Evolutionary conservation across 495 filamentous ascomycete species (phyloP).

Genomic region (Rhypophila decipiens): DNA sequence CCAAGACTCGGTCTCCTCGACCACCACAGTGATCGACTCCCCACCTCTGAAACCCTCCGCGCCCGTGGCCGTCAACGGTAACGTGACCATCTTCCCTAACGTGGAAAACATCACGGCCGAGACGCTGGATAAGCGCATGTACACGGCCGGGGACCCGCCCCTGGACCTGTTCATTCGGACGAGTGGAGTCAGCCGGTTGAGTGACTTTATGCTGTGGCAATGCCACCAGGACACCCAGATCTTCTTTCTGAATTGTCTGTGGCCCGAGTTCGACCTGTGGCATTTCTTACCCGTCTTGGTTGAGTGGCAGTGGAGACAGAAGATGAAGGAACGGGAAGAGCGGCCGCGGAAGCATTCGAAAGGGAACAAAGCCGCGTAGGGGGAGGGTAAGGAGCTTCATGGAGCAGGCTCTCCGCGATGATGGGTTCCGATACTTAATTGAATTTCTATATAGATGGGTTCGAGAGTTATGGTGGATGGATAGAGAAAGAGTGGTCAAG

Average conservation of each 20-base stretch:
- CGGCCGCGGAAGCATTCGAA: slow-evolving; percentile 24
- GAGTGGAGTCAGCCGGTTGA: slow-evolving; percentile 83
- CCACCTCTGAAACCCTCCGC: slow-evolving; percentile 40
- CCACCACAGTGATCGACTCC: slow-evolving; percentile 39
- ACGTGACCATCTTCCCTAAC: slow-evolving; percentile 39
- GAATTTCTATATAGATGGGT: not conserved
- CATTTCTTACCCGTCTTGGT: slow-evolving; percentile 85
- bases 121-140: slow-evolving; percentile 71
- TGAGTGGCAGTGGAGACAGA: slow-evolving; percentile 79
- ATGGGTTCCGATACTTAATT: no score
- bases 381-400: not conserved
- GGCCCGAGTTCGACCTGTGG: slow-evolving; percentile 97
- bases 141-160: slow-evolving; percentile 77
- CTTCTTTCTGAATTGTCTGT: slow-evolving; percentile 84
- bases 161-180: slow-evolving; percentile 86
- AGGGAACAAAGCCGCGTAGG: slow-evolving; percentile 15
- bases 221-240: slow-evolving; percentile 87
- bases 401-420: not conserved
- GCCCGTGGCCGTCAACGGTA: no score
- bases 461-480: no score
- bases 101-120: slow-evolving; percentile 81
- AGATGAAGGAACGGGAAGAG: slow-evolving; percentile 41
- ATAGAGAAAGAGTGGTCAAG: no score
- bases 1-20: slow-evolving; percentile 49
- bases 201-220: slow-evolving; percentile 99